phyloP scores from a whole-genome alignment of 768 basidiomycete species.

The Xerocomus potaroensis region DNA sequence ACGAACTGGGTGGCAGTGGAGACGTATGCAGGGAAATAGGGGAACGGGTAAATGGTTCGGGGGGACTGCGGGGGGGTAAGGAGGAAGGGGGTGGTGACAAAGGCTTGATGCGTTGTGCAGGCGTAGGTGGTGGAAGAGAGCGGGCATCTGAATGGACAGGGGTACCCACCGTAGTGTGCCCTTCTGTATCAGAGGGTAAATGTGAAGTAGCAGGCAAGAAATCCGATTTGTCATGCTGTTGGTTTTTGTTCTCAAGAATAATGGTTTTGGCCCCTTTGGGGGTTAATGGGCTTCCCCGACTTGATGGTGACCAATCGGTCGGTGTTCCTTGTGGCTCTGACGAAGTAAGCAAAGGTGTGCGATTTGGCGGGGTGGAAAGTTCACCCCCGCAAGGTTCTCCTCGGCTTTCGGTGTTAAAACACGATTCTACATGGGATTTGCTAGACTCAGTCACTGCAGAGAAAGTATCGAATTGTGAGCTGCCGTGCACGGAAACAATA shows the following conservation, averaged over 20 bases:
- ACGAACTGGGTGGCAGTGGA: constrained; percentile 12
- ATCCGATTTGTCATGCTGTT: constrained; percentile 2
- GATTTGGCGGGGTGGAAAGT: background rate
- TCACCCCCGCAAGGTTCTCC: too few species aligned
- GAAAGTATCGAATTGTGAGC: background rate
- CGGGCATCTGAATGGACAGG: constrained; percentile 3
- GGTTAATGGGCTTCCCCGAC: constrained; percentile 15
- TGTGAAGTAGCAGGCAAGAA: background rate
- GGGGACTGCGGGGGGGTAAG: constrained; percentile 8
- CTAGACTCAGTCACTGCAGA: constrained; percentile 4
- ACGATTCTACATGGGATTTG: background rate
- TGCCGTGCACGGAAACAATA: background rate
- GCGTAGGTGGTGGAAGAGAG: constrained; percentile 27
- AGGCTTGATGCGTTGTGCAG: constrained; percentile 22
- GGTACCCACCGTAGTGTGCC: constrained; percentile 3
- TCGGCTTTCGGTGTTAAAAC: background rate
- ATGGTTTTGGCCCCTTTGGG: background rate
- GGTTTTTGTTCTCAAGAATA: background rate
- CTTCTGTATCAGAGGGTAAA: constrained; percentile 11
- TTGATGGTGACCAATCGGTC: constrained; percentile 30
- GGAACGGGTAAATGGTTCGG: background rate
- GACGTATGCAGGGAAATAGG: constrained; percentile 8
- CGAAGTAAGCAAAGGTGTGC: constrained; percentile 9
- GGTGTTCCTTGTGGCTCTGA: constrained; percentile 22
- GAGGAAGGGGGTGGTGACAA: constrained; percentile 5